Evolutionary conservation across 1,284 basidiomycete species (phyloP).

Genomic region (Heterobasidion irregulare): DNA sequence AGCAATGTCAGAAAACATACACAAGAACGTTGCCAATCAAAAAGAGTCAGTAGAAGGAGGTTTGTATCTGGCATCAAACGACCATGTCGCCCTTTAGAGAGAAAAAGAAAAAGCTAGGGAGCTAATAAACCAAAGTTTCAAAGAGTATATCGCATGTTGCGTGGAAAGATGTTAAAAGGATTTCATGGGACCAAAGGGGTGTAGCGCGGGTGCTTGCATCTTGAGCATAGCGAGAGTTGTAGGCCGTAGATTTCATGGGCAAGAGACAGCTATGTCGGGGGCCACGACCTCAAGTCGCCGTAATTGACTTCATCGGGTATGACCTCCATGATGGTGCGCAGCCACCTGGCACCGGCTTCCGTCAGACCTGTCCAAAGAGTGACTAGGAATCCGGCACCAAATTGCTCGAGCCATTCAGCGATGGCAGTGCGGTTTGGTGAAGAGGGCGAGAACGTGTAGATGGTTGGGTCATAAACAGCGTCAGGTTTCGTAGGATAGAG

Average conservation of each 20-base stretch:
- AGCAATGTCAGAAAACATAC: neutral
- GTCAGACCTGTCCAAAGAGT: slow-evolving; percentile 20
- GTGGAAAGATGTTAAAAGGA: neutral
- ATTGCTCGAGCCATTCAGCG: slow-evolving; percentile 16
- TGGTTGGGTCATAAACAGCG: slow-evolving; percentile 25
- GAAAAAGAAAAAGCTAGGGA: neutral
- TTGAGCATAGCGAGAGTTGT: neutral
- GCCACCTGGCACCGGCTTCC: slow-evolving; percentile 19
- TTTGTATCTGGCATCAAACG: neutral
- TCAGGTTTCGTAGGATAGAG: slow-evolving; percentile 40
- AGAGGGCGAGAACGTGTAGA: slow-evolving; percentile 18
- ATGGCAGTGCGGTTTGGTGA: slow-evolving; percentile 16
- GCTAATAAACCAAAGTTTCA: neutral
- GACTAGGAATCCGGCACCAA: slow-evolving; percentile 20
- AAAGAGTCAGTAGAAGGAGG: neutral
- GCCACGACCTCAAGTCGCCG: neutral
- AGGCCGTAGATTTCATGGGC: neutral
- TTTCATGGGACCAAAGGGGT: neutral
- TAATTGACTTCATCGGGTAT: neutral
- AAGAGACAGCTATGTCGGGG: neutral
- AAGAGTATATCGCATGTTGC: neutral
- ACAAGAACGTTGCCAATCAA: neutral
- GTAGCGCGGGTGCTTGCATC: neutral
- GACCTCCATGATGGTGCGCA: slow-evolving; percentile 23
- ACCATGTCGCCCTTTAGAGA: neutral